Percentiles rank a stretch among this genome's conserved stretches.
These are phyloP conservation scores for Micractinium conductrix DNA, from an alignment of 139 green algal genomes.

Conservation along the genomic window DNA sequence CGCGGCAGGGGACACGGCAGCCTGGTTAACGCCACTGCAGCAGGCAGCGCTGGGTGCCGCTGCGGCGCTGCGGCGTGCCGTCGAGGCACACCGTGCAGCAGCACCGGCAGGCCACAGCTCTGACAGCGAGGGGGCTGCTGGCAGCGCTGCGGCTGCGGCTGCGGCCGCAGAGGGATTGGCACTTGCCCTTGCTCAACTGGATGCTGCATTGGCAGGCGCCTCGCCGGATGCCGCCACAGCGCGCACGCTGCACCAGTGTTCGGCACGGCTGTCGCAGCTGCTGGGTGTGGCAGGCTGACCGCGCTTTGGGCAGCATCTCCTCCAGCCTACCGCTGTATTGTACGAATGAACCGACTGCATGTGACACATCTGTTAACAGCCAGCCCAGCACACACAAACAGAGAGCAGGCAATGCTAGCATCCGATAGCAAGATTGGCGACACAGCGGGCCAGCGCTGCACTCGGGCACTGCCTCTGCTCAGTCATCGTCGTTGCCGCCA, in stretches of 20 bases:
- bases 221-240: background rate
- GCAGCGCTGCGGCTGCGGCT: background rate
- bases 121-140: background rate
- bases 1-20: background rate
- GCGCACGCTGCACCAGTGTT: background rate
- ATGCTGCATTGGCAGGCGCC: background rate
- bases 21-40: constrained; percentile 6
- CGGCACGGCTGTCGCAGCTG: background rate
- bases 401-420: background rate
- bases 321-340: too few relatives aligned
- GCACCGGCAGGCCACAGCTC: background rate
- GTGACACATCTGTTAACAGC: too few relatives aligned
- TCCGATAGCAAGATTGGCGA: background rate
- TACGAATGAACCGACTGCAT: too few relatives aligned
- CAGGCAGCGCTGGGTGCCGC: constrained; percentile 21
- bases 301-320: too few relatives aligned
- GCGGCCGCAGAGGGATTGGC: background rate
- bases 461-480: background rate
- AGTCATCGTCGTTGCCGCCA: background rate
- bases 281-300: too few relatives aligned
- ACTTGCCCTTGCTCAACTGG: background rate
- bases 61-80: background rate
- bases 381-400: background rate
- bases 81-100: background rate
- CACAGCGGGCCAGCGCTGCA: background rate